phyloP scores from a whole-genome alignment of 192 early-diverging fungal genomes.

The Ramicandelaber brevisporus region DNA sequence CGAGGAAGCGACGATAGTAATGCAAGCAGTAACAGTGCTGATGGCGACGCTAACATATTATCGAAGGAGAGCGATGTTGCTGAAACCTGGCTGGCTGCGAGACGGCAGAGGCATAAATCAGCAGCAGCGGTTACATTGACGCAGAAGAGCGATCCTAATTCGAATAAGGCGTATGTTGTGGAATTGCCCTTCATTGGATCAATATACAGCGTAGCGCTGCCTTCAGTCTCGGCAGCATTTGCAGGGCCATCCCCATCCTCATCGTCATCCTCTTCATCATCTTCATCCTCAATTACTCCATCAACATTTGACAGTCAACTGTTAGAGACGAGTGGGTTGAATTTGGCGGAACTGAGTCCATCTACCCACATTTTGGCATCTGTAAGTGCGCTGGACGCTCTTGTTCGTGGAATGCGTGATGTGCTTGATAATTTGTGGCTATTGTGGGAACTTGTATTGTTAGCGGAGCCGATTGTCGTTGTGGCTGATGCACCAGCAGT shows the following conservation, averaged over 20 bases:
- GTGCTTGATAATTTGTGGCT: slow-evolving; percentile 62
- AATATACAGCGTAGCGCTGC: slow-evolving; percentile 37
- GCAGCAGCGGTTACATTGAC: slow-evolving; percentile 2
- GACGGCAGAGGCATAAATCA: slow-evolving; percentile 2
- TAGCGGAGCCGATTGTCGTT: slow-evolving; percentile 75
- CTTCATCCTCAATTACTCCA: too few species aligned
- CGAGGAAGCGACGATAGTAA: too few species aligned
- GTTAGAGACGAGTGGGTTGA: slow-evolving; percentile 41
- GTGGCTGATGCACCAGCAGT: slow-evolving; percentile 63
- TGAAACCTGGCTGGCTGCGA: too few species aligned
- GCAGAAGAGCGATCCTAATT: slow-evolving; percentile 7
- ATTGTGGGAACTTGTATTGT: slow-evolving; percentile 82
- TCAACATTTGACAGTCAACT: too few species aligned
- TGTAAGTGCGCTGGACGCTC: slow-evolving; percentile 31
- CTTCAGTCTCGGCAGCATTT: slow-evolving; percentile 27
- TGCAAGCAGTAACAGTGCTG: too few species aligned
- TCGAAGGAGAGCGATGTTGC: too few species aligned
- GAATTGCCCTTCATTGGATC: slow-evolving; percentile 48
- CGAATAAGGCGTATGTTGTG: slow-evolving; percentile 30
- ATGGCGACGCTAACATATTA: too few species aligned
- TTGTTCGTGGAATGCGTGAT: slow-evolving; percentile 54
- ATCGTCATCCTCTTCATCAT: too few species aligned
- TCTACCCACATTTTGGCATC: slow-evolving; percentile 46
- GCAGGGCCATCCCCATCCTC: too few species aligned
- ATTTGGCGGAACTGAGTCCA: slow-evolving; percentile 32